Conservation (phyloP, 2,329 filamentous ascomycete species). For the Sporothrix mexicana region DNA sequence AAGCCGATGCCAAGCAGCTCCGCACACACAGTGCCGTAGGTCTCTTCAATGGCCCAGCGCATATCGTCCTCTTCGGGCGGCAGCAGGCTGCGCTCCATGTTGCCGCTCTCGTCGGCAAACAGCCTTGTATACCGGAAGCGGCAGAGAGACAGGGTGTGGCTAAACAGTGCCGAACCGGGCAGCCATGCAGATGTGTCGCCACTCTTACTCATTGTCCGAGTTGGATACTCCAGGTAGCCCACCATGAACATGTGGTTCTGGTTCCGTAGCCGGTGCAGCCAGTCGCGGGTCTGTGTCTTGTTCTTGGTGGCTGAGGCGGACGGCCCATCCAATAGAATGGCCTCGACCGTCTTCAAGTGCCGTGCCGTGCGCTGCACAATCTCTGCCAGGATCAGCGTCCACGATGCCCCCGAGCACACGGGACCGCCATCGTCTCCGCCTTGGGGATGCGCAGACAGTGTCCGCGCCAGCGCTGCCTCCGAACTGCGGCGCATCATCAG, state of each 20-base stretch:
- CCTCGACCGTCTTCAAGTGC: conserved; percentile 45
- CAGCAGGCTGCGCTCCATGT: conserved; percentile 38
- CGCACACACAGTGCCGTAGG: conserved; percentile 49
- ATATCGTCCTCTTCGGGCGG: conserved; percentile 47
- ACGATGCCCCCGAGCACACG: conserved; percentile 52
- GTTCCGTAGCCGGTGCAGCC: conserved; percentile 45
- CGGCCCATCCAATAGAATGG: conserved; percentile 38
- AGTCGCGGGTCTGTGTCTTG: conserved; percentile 40
- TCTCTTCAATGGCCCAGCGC: conserved; percentile 50
- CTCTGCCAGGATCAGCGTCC: conserved; percentile 50
- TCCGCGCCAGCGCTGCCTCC: conserved; percentile 43
- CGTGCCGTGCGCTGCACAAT: conserved; percentile 50
- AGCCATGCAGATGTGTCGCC: conserved; percentile 42
- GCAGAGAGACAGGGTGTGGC: conserved; percentile 50
- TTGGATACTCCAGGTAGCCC: conserved; percentile 54
- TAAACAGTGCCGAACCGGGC: conserved; percentile 44
- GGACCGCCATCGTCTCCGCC: not conserved
- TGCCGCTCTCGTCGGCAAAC: conserved; percentile 41
- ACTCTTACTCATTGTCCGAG: not conserved
- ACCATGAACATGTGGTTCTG: conserved; percentile 53
- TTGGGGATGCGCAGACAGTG: conserved; percentile 33
- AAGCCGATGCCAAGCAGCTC: conserved; percentile 52
- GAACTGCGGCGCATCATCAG: conserved; percentile 44
- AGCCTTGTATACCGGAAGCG: conserved; percentile 50
- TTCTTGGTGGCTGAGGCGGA: conserved; percentile 39